These are phyloP conservation scores for Phytophthora multivora DNA, from an alignment of 352 stramenopile species.

Conservation along the genomic window DNA sequence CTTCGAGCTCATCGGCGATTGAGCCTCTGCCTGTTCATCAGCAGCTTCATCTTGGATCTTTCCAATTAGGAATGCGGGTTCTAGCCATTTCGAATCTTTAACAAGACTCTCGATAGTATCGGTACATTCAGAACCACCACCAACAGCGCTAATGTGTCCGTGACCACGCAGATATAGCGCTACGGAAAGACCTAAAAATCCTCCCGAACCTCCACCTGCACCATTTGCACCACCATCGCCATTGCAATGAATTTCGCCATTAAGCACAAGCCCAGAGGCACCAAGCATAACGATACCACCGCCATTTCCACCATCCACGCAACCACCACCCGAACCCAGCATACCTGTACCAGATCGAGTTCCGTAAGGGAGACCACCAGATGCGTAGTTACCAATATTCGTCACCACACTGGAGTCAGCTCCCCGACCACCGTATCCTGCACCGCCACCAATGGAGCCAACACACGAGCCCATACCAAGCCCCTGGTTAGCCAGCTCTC, in stretches of 20 bases:
- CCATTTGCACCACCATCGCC: constrained; percentile 60
- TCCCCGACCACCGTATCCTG: constrained; percentile 70
- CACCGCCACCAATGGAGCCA: constrained; percentile 64
- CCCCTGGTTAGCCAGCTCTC: constrained; percentile 68
- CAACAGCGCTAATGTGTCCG: constrained; percentile 72
- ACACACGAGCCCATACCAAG: constrained; percentile 61
- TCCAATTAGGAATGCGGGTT: constrained; percentile 11
- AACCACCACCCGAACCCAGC: constrained; percentile 75
- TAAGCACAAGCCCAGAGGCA: constrained; percentile 57
- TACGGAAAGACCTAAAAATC: constrained; percentile 70
- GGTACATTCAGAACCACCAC: constrained; percentile 64
- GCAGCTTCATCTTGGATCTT: constrained; percentile 20
- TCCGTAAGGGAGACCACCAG: constrained; percentile 70
- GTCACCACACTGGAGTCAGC: constrained; percentile 71
- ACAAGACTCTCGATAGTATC: constrained; percentile 35
- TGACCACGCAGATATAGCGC: constrained; percentile 59
- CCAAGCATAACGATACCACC: constrained; percentile 75
- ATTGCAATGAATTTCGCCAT: constrained; percentile 77
- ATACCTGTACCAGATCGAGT: constrained; percentile 67
- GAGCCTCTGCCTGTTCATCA: constrained; percentile 27
- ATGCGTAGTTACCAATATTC: constrained; percentile 57
- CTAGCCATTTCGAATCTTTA: constrained; percentile 20
- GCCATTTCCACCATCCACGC: constrained; percentile 65
- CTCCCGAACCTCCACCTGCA: constrained; percentile 72
- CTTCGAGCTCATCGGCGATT: constrained; percentile 32